Conservation (phyloP, 176 grass and related monocot genomes). For the Rhynchospora breviuscula region DNA sequence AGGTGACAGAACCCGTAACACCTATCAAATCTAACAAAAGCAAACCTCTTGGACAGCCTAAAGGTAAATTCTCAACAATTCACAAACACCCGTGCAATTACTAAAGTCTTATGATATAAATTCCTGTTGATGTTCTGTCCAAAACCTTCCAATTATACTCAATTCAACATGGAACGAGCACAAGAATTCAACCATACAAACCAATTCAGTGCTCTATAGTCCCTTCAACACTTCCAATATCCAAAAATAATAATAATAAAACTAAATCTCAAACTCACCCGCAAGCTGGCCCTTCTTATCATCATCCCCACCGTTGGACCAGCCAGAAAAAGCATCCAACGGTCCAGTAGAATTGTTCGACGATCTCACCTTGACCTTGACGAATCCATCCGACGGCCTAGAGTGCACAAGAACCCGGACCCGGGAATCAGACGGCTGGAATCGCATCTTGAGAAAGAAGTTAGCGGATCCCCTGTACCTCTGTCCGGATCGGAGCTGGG, state of each 20-base stretch:
- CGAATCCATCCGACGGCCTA: not conserved
- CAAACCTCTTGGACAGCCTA: not conserved
- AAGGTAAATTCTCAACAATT: not conserved
- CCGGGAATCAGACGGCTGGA: not conserved
- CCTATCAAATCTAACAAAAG: not conserved
- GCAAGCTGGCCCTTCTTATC: conserved; percentile 13
- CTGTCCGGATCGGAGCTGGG: conserved; percentile 13
- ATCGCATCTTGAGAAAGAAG: conserved; percentile 8
- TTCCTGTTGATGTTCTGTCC: not conserved
- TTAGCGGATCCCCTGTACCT: conserved; percentile 11
- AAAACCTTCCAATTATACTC: not conserved
- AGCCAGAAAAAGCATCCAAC: conserved; percentile 61
- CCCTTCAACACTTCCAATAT: not conserved
- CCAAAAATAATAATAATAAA: not conserved
- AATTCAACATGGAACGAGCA: not conserved
- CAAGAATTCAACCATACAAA: not conserved
- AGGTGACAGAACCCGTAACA: not conserved
- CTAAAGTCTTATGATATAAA: not conserved
- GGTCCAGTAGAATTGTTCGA: not conserved
- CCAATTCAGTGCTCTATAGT: not conserved
- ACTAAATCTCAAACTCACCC: conserved; percentile 10
- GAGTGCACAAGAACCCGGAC: not conserved
- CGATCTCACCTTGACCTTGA: not conserved
- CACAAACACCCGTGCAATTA: not conserved
- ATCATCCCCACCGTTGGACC: conserved; percentile 30